phyloP scores from a whole-genome alignment of 345 rosid species.

The Pistacia integerrima region DNA sequence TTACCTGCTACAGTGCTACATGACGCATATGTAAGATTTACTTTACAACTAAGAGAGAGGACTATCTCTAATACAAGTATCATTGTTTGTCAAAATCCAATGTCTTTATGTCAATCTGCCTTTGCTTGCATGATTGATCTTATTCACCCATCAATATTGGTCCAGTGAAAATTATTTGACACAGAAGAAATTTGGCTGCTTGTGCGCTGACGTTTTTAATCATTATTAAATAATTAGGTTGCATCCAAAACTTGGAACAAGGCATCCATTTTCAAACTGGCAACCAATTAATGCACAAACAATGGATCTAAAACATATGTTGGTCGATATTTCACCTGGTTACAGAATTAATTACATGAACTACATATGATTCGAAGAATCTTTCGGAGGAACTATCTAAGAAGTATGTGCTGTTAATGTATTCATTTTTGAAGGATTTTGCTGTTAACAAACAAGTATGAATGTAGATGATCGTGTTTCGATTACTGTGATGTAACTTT shows the following conservation, averaged over 20 bases:
- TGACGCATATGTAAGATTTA: neutral
- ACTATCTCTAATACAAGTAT: neutral
- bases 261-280: neutral
- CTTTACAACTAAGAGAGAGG: neutral
- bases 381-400: neutral
- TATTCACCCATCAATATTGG: neutral
- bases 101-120: too few relatives aligned
- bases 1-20: too few relatives aligned
- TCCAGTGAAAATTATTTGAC: neutral
- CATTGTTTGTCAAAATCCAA: neutral
- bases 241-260: neutral
- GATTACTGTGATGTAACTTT: neutral
- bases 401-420: neutral
- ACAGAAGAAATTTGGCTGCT: neutral
- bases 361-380: neutral
- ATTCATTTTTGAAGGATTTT: neutral
- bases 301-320: neutral
- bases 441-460: neutral
- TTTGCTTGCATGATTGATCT: constrained; percentile 3
- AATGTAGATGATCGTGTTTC: neutral
- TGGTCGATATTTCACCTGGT: too few relatives aligned
- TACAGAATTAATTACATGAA: too few relatives aligned
- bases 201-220: neutral
- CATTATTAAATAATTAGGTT: neutral
- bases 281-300: neutral